phyloP scores from a whole-genome alignment of 2,329 filamentous ascomycete species.

The Phyllosticta citrichinensis region DNA sequence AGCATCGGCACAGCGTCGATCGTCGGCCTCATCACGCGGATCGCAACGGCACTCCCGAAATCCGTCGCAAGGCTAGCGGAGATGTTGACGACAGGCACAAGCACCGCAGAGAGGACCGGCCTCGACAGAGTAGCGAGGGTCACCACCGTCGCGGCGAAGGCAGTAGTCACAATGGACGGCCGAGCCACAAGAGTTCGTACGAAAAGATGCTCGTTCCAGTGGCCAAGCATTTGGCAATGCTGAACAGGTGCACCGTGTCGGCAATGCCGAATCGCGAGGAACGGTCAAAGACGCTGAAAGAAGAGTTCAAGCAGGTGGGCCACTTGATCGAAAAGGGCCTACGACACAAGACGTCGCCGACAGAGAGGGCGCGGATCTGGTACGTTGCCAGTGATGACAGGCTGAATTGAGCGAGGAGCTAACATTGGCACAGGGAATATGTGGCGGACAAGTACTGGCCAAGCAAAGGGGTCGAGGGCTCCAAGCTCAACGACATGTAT shows the following conservation, averaged over 20 bases:
- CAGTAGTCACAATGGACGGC: conserved; percentile 6
- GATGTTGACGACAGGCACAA: conserved; percentile 45
- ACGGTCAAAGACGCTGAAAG: conserved; percentile 51
- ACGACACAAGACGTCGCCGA: conserved; percentile 34
- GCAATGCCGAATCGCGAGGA: conserved; percentile 53
- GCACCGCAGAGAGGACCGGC: conserved; percentile 44
- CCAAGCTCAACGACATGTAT: conserved; percentile 29
- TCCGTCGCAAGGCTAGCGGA: conserved; percentile 34
- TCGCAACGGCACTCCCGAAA: conserved; percentile 34
- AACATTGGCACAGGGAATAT: conserved; percentile 22
- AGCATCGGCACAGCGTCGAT: conserved; percentile 29
- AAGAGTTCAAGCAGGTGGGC: conserved; percentile 52
- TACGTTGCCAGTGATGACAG: conserved; percentile 22
- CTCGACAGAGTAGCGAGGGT: conserved; percentile 17
- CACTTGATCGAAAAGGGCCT: conserved; percentile 47
- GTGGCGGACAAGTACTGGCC: conserved; percentile 31
- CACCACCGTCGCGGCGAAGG: conserved; percentile 20
- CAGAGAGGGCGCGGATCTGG: conserved; percentile 39
- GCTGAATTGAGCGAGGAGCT: conserved; percentile 9
- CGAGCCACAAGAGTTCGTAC: conserved; percentile 26
- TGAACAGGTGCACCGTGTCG: conserved; percentile 52
- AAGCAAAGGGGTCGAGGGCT: conserved; percentile 18
- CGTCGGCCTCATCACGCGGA: conserved; percentile 25
- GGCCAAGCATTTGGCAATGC: conserved; percentile 48
- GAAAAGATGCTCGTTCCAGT: conserved; percentile 44